Base-by-base conservation (phyloP, 2,329 filamentous ascomycete genomes). In the Pseudopithomyces maydicus region DNA sequence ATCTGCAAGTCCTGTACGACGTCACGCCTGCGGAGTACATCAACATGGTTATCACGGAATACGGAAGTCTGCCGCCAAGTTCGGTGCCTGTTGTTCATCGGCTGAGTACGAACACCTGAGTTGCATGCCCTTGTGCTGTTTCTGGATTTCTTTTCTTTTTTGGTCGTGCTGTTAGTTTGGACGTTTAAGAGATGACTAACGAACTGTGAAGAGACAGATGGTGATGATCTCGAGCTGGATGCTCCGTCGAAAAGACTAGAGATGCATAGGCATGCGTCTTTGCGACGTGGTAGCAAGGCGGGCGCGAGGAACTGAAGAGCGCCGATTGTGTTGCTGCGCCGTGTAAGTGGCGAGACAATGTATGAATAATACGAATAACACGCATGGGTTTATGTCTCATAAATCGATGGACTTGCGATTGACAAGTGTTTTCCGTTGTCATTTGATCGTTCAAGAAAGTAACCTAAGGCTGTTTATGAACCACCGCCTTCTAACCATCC, bases 11-110 rank as follows among this genome's bases (percentile, higher is more conserved):
- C 58, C 86, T 98, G 77, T 97, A 96, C 72, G 95, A 99, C 74
- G 91, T 94, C 46, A 99, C 95, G 1, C 90, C 89, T 14, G 90
- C 91, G 3, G 89, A 91, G 67, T 93, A 92, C 70, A 88, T 98
- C 63, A 89, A 91, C 38, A 90, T 93, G 76, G 89, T 99, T 39
- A 87, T 98, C 48, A 97, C 92, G 2, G 95, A 99, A 78, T 88
- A 94, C 72, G 95, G 94, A 41, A 91, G 87, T 68, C 84, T 96
- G 61, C 91, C 92, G 49, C 90, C 92, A 0, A 93, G 90, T 67
- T 92, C 92, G 7, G 92, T 97, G 41, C 90, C 92, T 11, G 87
- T 89, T 46, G 85, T 90, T 53, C 86, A 90, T 77, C 81, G 88
- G 52, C 77, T 88, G 61, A 77, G 74, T 68, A 77, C 72, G 65